These are phyloP conservation scores for Trypanosoma melophagium DNA, from an alignment of 208 protist genomes.

Conservation along the genomic window DNA sequence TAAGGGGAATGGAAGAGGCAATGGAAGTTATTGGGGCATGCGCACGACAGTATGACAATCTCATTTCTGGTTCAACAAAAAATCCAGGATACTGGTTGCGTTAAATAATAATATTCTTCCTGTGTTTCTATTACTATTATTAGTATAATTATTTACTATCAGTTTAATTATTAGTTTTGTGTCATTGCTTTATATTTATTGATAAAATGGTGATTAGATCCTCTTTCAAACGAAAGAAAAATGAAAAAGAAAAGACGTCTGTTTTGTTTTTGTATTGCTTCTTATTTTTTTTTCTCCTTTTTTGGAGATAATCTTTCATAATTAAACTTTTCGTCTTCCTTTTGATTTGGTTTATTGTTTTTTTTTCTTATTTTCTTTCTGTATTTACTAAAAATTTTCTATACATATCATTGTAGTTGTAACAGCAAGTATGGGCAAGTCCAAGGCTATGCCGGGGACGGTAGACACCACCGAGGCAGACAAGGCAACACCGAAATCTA, in stretches of 20 bases:
- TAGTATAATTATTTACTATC: neutral
- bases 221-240: slow-evolving; percentile 14
- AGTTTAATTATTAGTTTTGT: no score
- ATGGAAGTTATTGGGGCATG: slow-evolving; percentile 58
- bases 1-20: slow-evolving; percentile 58
- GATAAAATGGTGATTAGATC: no score
- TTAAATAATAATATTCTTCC: neutral
- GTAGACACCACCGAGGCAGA: slow-evolving; percentile 87
- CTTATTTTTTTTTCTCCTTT: no score
- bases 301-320: no score
- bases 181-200: no score
- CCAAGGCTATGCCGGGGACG: slow-evolving; percentile 55
- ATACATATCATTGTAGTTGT: neutral
- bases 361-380: no score
- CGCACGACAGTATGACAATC: slow-evolving; percentile 56
- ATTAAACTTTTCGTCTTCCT: no score
- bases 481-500: slow-evolving; percentile 86
- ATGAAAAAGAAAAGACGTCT: slow-evolving; percentile 1
- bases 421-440: slow-evolving; percentile 28
- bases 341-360: no score
- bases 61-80: slow-evolving; percentile 34
- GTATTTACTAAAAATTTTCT: neutral
- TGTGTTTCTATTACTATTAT: neutral
- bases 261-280: neutral
- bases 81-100: slow-evolving; percentile 70